Percentiles rank a stretch among this genome's conserved stretches.
These are phyloP conservation scores for Pouteria glomerata DNA, from an alignment of 148 eudicot genomes.

Conservation along the genomic window DNA sequence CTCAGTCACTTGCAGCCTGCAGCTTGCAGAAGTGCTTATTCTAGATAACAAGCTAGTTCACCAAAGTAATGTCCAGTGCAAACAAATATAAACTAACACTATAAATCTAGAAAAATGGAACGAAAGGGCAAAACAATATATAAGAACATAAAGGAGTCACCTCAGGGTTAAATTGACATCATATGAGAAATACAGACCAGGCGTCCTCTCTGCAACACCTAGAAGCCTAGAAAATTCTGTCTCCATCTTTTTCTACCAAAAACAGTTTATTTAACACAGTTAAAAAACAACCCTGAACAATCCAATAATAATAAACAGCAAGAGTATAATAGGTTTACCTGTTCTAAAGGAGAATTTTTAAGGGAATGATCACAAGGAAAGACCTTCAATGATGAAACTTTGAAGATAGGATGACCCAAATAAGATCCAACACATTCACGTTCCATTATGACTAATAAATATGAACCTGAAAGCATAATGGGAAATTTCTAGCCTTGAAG, in stretches of 20 bases:
- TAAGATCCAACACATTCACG: slow-evolving; percentile 86
- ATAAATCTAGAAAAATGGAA: not conserved
- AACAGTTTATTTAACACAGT: slow-evolving; percentile 11
- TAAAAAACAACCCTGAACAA: slow-evolving; percentile 9
- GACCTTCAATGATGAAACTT: slow-evolving; percentile 70
- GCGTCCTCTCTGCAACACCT: slow-evolving; percentile 64
- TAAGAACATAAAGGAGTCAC: slow-evolving; percentile 32
- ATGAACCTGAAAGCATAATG: slow-evolving; percentile 56
- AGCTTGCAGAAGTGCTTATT: not conserved
- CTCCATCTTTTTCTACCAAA: slow-evolving; percentile 88
- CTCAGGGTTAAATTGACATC: slow-evolving; percentile 89
- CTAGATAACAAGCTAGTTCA: not conserved
- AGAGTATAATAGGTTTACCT: slow-evolving; percentile 36
- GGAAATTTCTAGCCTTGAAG: not conserved
- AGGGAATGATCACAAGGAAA: slow-evolving; percentile 88
- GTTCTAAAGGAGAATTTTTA: slow-evolving; percentile 63
- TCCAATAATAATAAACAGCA: not conserved
- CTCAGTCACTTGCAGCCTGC: not conserved
- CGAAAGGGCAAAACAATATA: slow-evolving; percentile 6
- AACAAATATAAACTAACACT: not conserved
- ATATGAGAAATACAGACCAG: slow-evolving; percentile 85
- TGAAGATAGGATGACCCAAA: slow-evolving; percentile 82
- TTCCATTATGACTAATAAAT: slow-evolving; percentile 73
- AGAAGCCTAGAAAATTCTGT: slow-evolving; percentile 66
- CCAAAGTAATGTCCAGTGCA: slow-evolving; percentile 3